phyloP scores from a whole-genome alignment of 2,329 filamentous ascomycete species.

The Exophiala oligosperma region DNA sequence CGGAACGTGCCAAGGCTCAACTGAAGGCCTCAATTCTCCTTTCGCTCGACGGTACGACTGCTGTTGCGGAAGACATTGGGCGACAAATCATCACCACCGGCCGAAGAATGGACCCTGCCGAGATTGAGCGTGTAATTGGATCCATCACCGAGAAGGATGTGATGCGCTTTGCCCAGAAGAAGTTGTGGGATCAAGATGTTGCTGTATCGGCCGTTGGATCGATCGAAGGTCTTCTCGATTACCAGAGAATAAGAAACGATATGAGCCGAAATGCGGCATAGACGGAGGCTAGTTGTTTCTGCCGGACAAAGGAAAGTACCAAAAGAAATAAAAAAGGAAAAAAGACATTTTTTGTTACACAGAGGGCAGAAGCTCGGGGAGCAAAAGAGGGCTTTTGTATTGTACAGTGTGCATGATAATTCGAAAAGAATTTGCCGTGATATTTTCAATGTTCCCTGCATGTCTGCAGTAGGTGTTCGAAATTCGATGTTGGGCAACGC shows the following conservation, averaged over 20 bases:
- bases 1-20: conserved; percentile 98
- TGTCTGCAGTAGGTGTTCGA: no score
- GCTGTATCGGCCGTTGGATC: conserved; percentile 89
- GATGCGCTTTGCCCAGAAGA: conserved; percentile 92
- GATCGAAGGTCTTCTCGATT: conserved; percentile 75
- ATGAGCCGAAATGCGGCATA: conserved; percentile 73
- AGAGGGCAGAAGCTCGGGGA: not conserved
- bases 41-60: conserved; percentile 94
- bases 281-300: conserved; percentile 3
- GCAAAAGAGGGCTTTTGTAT: conserved; percentile 12
- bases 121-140: conserved; percentile 91
- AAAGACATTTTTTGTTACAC: no score
- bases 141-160: conserved; percentile 92
- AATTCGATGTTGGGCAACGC: no score
- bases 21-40: conserved; percentile 98
- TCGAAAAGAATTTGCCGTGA: conserved; percentile 15
- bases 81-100: conserved; percentile 98
- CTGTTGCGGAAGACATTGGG: conserved; percentile 96
- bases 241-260: conserved; percentile 64
- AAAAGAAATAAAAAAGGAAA: not conserved
- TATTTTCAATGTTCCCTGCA: no score
- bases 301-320: no score
- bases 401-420: conserved; percentile 21
- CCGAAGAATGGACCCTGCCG: conserved; percentile 82
- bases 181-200: conserved; percentile 96